Evolutionary conservation across 139 green algal genomes (phyloP).

Genomic region (Protoeuglena noctilucae): DNA sequence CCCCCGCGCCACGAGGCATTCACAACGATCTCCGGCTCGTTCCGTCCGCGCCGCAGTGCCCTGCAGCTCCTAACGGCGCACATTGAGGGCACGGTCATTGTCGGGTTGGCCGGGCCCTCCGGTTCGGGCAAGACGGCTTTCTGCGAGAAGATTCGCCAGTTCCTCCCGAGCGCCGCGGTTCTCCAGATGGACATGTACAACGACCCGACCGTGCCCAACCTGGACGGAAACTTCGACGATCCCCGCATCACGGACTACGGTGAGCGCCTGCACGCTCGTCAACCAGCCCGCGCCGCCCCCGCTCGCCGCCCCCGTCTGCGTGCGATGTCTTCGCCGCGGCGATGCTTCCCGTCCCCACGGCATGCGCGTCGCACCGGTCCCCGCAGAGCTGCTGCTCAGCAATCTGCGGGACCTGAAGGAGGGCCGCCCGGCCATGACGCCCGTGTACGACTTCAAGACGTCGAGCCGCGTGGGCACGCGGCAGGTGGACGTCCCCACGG

Average conservation of each 20-base stretch:
- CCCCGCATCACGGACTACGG: slow-evolving; percentile 89
- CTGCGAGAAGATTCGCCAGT: slow-evolving; percentile 61
- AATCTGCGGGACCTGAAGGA: not conserved
- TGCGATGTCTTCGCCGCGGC: no score
- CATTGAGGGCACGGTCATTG: slow-evolving; percentile 57
- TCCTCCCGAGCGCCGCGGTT: slow-evolving; percentile 68
- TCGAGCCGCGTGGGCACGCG: slow-evolving; percentile 58
- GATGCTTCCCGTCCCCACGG: no score
- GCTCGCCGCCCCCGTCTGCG: no score
- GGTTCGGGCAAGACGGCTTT: slow-evolving; percentile 92
- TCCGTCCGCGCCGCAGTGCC: no score
- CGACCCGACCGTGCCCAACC: slow-evolving; percentile 63
- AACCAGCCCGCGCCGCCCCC: no score
- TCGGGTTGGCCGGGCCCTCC: slow-evolving; percentile 76
- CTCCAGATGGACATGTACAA: slow-evolving; percentile 99
- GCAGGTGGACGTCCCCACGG: slow-evolving; percentile 31
- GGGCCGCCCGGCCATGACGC: slow-evolving; percentile 29
- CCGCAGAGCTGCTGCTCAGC: not conserved
- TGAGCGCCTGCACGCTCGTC: no score
- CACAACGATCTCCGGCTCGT: no score
- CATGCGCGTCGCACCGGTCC: no score
- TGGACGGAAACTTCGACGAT: slow-evolving; percentile 89
- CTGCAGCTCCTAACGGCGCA: slow-evolving; percentile 52
- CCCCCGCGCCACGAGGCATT: no score
- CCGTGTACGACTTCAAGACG: slow-evolving; percentile 92